Evolutionary conservation across 495 filamentous ascomycete genomes (phyloP).

Genomic region (Talaromyces liani): DNA sequence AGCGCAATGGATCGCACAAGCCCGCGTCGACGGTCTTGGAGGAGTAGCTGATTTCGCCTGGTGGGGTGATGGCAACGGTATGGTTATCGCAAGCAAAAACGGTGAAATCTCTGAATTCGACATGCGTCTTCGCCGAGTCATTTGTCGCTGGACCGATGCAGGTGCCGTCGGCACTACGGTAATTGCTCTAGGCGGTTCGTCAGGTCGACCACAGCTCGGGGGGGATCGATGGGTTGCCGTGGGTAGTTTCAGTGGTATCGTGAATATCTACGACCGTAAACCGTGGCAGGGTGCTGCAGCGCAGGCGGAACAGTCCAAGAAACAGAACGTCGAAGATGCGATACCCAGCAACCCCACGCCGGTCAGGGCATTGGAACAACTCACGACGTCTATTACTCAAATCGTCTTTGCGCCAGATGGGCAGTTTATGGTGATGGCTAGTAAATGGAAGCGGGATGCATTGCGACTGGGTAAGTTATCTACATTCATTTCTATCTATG

Average conservation of each 20-base stretch:
- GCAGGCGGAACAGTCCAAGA: conserved; percentile 15
- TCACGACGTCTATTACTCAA: conserved; percentile 73
- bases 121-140: conserved; percentile 51
- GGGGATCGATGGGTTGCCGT: conserved; percentile 82
- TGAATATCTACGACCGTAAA: conserved; percentile 87
- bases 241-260: conserved; percentile 74
- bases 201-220: conserved; percentile 54
- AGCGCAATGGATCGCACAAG: conserved; percentile 80
- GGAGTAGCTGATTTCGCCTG: conserved; percentile 86
- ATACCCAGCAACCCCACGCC: conserved; percentile 64
- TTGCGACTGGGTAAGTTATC: conserved; percentile 53
- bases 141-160: conserved; percentile 84
- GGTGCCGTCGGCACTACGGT: conserved; percentile 81
- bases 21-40: conserved; percentile 71
- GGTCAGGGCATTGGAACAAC: conserved; percentile 64
- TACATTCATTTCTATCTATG: not conserved
- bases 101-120: conserved; percentile 94
- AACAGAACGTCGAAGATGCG: conserved; percentile 26
- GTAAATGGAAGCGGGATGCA: conserved; percentile 79
- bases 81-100: conserved; percentile 72
- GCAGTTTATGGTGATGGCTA: conserved; percentile 79
- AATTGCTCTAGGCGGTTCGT: conserved; percentile 58
- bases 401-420: conserved; percentile 79
- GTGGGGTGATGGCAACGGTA: conserved; percentile 74
- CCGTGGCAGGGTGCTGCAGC: conserved; percentile 41